Conservation (phyloP, 148 eudicot species). For the Talinum fruticosum region DNA sequence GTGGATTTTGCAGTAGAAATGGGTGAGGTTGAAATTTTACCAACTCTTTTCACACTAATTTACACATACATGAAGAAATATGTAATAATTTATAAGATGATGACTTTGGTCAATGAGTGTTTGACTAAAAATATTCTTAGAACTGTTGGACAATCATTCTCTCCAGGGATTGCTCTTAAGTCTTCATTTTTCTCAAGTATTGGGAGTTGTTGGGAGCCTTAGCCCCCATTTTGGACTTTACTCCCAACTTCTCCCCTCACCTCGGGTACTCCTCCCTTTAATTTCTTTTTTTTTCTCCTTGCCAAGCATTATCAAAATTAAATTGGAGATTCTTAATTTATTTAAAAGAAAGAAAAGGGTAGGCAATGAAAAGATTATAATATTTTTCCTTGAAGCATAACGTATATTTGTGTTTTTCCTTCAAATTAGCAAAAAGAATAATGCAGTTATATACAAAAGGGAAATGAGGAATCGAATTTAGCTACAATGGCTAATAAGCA, state of each 20-base stretch:
- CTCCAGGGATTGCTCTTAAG: constrained; percentile 20
- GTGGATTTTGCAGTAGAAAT: not conserved
- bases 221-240: constrained; percentile 33
- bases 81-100: not conserved
- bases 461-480: too few relatives aligned
- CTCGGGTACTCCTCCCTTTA: constrained; percentile 13
- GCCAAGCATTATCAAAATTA: not conserved
- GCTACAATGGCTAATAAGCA: too few relatives aligned
- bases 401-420: too few relatives aligned
- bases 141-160: constrained; percentile 26
- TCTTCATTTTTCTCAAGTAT: not conserved
- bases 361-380: too few relatives aligned
- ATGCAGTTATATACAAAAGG: too few relatives aligned
- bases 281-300: not conserved
- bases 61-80: not conserved
- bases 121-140: not conserved
- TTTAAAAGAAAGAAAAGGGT: too few relatives aligned
- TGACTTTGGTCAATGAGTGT: constrained; percentile 20
- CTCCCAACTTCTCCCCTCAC: constrained; percentile 1
- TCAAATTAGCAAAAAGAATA: too few relatives aligned
- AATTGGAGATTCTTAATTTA: too few relatives aligned
- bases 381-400: too few relatives aligned
- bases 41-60: constrained; percentile 7
- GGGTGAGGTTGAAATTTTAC: not conserved
- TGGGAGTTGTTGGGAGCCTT: constrained; percentile 35